These are phyloP conservation scores for Salmacisia buchloeana DNA, from an alignment of 1,284 basidiomycete genomes.

Conservation along the genomic window DNA sequence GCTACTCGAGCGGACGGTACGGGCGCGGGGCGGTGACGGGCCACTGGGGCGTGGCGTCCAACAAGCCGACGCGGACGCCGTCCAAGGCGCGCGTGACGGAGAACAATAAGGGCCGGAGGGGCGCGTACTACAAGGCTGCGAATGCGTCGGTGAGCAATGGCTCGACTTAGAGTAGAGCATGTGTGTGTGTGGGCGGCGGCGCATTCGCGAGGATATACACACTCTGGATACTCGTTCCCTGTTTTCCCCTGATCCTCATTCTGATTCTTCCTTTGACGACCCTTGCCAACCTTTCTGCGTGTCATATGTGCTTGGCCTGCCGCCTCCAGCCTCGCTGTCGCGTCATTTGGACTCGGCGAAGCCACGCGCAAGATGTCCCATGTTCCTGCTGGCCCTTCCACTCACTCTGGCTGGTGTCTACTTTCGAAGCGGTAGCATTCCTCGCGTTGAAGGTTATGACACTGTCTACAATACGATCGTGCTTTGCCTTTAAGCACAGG, in stretches of 20 bases:
- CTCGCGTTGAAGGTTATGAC: no score
- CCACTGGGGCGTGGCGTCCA: conserved; percentile 4
- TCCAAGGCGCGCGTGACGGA: background rate
- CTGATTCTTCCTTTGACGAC: background rate
- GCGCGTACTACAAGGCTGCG: background rate
- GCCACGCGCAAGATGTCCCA: no score
- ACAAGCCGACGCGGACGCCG: conserved; percentile 1
- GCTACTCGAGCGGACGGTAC: conserved; percentile 35
- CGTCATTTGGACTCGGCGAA: no score
- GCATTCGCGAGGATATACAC: background rate
- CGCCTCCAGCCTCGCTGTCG: no score
- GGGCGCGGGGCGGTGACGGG: conserved; percentile 21
- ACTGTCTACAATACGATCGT: no score
- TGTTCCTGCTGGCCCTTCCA: no score
- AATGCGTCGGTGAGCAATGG: background rate
- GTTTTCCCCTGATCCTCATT: no score
- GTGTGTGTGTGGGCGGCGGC: background rate
- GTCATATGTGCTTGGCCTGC: no score
- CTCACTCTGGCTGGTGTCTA: no score
- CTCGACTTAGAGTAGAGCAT: background rate
- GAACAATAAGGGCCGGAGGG: conserved; percentile 4
- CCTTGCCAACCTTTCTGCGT: no score
- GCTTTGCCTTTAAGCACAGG: no score
- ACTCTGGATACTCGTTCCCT: background rate
- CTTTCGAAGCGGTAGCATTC: no score